Evolutionary conservation across 140 eudicot species (phyloP), one percentile per base, ranked within the genome.

Genomic region (Cichorium intybus): DNA sequence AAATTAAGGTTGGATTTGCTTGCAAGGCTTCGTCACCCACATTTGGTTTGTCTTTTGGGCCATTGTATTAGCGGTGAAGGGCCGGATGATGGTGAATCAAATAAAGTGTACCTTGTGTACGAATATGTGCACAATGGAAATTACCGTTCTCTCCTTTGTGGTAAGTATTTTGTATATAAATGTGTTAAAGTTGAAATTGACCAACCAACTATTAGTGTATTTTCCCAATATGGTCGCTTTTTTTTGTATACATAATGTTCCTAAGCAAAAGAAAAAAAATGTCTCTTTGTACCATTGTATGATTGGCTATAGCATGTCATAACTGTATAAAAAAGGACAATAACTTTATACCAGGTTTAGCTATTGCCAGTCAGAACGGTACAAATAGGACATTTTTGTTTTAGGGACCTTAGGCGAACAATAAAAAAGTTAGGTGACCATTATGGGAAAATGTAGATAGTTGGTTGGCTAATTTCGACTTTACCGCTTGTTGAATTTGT

Each of bases 1-100:
- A 85, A 82, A 68, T 65, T 85, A 56, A 66, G 88, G 82, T 28
- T 85, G 72, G 93, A 85, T 66, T 72, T 85, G 73, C 82, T 85
- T 67, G 88, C 93, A 12, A 82, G 85, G 80, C 85, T 70, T 69
- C 77, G 93, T 3, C 93, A 82, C 77, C 85, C 79, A 16, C 73
- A 85, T 62, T 64, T 85, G 57, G 88, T 82, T 52, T 85, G 88
- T 70, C 84, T 85, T 23, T 68, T 85, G 74, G 85, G 93, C 17
- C 81, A 81, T 75, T 85, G 84, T 83, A 79, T 85, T 69, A 75
- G 85, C 50, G 69, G 50, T 66, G 85, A 76, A 49, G 72, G 50
- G 20, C 41, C 27, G 60, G 73, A 82, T 61, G 80, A 73, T 14
- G 50, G 71, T 29, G 84, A 69, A 43, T 73, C 60, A 71, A 85